A percentile compares a stretch with the other conserved stretches of the same genome.
Conservation (phyloP, 345 rosid genomes). For the Populus euphratica region DNA sequence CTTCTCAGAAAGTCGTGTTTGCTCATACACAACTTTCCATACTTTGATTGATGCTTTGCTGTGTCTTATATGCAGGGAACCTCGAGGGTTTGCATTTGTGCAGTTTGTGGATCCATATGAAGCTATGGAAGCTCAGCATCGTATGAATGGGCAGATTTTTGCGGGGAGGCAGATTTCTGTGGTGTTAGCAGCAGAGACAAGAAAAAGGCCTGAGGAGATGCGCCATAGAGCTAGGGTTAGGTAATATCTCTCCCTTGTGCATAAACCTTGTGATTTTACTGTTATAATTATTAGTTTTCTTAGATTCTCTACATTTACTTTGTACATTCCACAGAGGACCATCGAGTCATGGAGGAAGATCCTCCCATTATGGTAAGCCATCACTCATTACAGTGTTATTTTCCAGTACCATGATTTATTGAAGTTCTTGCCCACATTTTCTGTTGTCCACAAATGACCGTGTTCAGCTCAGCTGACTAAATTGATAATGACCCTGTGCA, state of each 20-base stretch:
- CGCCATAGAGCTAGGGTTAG: conserved; percentile 67
- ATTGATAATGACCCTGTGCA: neutral
- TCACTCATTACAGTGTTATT: neutral
- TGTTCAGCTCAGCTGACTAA: neutral
- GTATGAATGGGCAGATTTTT: conserved; percentile 79
- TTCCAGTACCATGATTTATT: neutral
- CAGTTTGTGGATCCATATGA: conserved; percentile 90
- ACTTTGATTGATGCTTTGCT: conserved; percentile 18
- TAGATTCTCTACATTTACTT: conserved; percentile 9
- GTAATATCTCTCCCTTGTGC: conserved; percentile 20
- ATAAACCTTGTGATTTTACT: neutral
- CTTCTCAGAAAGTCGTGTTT: conserved; percentile 11
- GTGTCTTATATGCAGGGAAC: conserved; percentile 52
- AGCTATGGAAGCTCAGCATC: conserved; percentile 81
- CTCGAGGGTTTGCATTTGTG: conserved; percentile 97
- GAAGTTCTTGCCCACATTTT: neutral
- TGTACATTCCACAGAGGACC: conserved; percentile 52
- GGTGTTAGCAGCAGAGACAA: conserved; percentile 79
- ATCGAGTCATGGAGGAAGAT: conserved; percentile 57
- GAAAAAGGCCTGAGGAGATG: conserved; percentile 99
- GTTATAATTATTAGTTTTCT: neutral
- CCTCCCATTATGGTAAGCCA: conserved; percentile 62
- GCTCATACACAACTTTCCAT: conserved; percentile 9
- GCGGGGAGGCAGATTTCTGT: conserved; percentile 89
- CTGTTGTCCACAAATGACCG: neutral